A percentile compares a stretch with the other conserved stretches of the same genome.
Conservation (phyloP, 2,329 filamentous ascomycete species). For the Cercospora beticola region DNA sequence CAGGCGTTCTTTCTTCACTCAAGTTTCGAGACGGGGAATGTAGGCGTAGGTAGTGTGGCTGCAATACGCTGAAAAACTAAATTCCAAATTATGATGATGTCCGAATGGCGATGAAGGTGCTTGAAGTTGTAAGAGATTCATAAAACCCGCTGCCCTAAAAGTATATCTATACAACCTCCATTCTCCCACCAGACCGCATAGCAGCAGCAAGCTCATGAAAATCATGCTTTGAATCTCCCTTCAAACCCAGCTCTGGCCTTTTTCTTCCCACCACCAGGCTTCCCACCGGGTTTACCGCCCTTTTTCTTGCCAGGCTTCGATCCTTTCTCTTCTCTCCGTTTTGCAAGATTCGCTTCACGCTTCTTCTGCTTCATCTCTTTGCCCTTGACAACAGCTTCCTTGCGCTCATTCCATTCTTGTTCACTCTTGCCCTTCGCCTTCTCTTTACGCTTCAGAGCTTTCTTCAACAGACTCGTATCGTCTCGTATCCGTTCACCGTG, state of each 20-base stretch:
- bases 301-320: constrained; percentile 72
- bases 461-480: constrained; percentile 84
- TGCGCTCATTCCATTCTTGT: constrained; percentile 67
- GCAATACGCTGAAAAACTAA: neutral
- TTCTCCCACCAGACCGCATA: neutral
- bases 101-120: neutral
- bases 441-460: constrained; percentile 91
- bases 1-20: neutral
- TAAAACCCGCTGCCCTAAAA: neutral
- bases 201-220: neutral
- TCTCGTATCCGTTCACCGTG: constrained; percentile 89
- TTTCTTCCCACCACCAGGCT: constrained; percentile 56
- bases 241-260: constrained; percentile 59
- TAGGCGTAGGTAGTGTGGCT: neutral
- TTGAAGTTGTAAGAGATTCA: neutral
- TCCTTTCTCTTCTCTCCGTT: constrained; percentile 73
- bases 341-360: constrained; percentile 58
- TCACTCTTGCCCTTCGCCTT: constrained; percentile 86
- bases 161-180: constrained; percentile 5
- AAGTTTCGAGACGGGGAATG: neutral
- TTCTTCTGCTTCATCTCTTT: constrained; percentile 52
- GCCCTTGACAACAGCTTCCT: constrained; percentile 48
- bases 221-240: constrained; percentile 62
- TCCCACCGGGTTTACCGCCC: constrained; percentile 48
- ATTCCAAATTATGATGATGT: neutral